Percentiles rank a stretch among this genome's conserved stretches.
Evolutionary conservation across 305 asterid genomes (phyloP).

Genomic region (Ilex paraguariensis): DNA sequence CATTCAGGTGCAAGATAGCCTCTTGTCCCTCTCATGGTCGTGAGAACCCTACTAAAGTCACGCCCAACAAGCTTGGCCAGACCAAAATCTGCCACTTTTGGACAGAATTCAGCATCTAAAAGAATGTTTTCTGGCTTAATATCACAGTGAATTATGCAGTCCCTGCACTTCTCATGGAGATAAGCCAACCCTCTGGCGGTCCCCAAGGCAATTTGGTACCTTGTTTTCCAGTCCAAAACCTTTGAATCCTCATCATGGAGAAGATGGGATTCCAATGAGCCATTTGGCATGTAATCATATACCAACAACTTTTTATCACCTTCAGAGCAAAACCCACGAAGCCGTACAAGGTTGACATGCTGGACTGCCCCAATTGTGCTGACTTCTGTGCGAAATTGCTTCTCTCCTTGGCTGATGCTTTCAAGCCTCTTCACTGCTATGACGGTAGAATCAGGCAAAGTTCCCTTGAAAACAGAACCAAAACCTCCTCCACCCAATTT

Average conservation of each 20-base stretch:
- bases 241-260: conserved; percentile 29
- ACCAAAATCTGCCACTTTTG: conserved; percentile 76
- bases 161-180: conserved; percentile 71
- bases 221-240: conserved; percentile 47
- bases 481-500: conserved; percentile 76
- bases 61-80: conserved; percentile 76
- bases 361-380: conserved; percentile 83
- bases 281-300: conserved; percentile 61
- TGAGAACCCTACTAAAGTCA: conserved; percentile 65
- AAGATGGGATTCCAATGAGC: conserved; percentile 61
- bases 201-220: conserved; percentile 61
- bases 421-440: conserved; percentile 74
- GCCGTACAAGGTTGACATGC: conserved; percentile 70
- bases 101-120: conserved; percentile 31
- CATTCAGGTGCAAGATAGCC: conserved; percentile 85
- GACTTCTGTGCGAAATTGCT: conserved; percentile 75
- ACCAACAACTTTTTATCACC: conserved; percentile 56
- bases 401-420: conserved; percentile 77
- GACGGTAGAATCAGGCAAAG: conserved; percentile 50
- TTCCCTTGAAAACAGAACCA: conserved; percentile 71
- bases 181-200: conserved; percentile 61
- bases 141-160: conserved; percentile 72
- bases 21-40: conserved; percentile 79
- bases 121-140: conserved; percentile 47
- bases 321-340: conserved; percentile 70